Base-by-base conservation (phyloP, 1,284 basidiomycete genomes). In the Ustilago loliicola region DNA sequence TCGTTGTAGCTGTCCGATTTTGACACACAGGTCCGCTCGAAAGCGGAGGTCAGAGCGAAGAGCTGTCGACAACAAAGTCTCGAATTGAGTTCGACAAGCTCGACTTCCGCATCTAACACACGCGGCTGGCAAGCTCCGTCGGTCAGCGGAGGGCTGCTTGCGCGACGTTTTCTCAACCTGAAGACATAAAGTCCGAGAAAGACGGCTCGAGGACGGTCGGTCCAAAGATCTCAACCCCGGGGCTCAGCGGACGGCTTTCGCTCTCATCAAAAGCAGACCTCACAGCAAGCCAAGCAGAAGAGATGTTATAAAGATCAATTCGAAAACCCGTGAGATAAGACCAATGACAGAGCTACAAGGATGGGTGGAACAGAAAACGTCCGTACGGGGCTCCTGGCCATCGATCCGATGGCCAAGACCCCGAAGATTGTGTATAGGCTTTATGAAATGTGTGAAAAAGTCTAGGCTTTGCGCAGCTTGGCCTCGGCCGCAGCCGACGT, bases 391-490 rank as follows among this genome's bases (percentile, higher is more conserved):
- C n/a, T 7, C 42, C 9, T n/a, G 42, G 21, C 19, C 42, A n/a
- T 11, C 42, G 42, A 45, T n/a, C 11, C 17, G 42, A n/a, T 45
- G 42, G 42, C n/a, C n/a, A 45, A 21, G n/a, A 21, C 42, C 42
- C 42, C n/a, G 42, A 21, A 21, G n/a, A 45, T 10, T 6, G 45
- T 42, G 51, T 55, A 30, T 50, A 9, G 36, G n/a, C 9, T 51
- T 32, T 32, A 17, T 48, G 11, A 25, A 3, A 15, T 47, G 38
- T 15, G 42, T 54, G 19, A 3, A 19, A 54, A 27, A 1, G 25
- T 50, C 48, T 36, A 72, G 17, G 65, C 61, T 7, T 64, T 66
- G 2, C 64, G 63, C 52, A 62, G 38, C 58, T 72, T 65, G 8
- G 50, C 47, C 25, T 72, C 66, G n/a, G 65, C 60, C 1, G 63